Conservation (phyloP, 2,329 filamentous ascomycete species). For the Penicillium frequentans region DNA sequence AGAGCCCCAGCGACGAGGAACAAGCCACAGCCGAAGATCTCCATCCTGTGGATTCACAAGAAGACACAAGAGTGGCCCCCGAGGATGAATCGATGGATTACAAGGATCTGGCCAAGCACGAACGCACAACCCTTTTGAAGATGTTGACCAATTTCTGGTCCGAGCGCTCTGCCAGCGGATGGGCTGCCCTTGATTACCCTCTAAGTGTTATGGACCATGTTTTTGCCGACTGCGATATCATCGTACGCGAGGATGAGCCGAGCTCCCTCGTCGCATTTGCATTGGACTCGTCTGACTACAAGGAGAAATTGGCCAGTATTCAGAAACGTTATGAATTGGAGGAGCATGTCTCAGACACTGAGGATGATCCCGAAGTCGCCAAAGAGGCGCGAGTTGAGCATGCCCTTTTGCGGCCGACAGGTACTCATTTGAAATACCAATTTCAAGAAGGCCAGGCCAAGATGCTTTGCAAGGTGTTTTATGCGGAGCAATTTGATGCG, state of each 20-base stretch:
- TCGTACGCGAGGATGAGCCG: constrained; percentile 95
- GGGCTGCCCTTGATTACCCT: constrained; percentile 89
- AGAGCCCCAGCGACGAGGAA: constrained; percentile 69
- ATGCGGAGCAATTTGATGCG: constrained; percentile 96
- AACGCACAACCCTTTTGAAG: constrained; percentile 90
- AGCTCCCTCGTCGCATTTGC: constrained; percentile 95
- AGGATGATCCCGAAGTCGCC: constrained; percentile 41
- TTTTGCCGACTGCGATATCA: constrained; percentile 94
- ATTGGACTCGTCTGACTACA: constrained; percentile 83
- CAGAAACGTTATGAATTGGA: constrained; percentile 36
- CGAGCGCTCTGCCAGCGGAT: constrained; percentile 92
- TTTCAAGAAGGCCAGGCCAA: constrained; percentile 91
- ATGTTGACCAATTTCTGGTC: constrained; percentile 98
- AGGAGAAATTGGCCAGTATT: constrained; percentile 67
- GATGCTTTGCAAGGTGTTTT: constrained; percentile 98
- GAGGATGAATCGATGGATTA: constrained; percentile 58
- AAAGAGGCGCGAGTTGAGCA: constrained; percentile 78
- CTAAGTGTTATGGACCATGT: constrained; percentile 87
- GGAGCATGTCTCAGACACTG: constrained; percentile 22
- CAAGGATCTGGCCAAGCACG: constrained; percentile 83
- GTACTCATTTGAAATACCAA: constrained; percentile 93
- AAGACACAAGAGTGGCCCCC: constrained; percentile 51
- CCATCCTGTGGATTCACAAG: constrained; percentile 57
- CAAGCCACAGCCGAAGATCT: constrained; percentile 68
- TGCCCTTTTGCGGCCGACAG: constrained; percentile 78